Conservation (phyloP, 768 basidiomycete genomes). For the Candolleomyces aberdarensis region DNA sequence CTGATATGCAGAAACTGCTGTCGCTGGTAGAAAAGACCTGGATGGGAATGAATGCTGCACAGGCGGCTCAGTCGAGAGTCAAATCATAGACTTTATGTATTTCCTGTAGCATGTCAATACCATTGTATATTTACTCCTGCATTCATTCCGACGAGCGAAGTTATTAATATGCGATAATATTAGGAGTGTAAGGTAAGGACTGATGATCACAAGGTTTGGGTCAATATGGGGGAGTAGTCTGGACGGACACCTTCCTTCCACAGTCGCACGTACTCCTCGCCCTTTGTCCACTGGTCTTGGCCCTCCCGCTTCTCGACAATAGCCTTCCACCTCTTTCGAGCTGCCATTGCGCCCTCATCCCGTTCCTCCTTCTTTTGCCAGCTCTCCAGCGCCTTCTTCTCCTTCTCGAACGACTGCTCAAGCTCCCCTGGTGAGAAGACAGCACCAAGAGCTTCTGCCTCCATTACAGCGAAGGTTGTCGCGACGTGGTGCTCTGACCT, state of each 20-base stretch:
- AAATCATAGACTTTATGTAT: conserved; percentile 18
- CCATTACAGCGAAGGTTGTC: conserved; percentile 69
- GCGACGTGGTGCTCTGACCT: conserved; percentile 82
- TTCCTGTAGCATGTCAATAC: neutral
- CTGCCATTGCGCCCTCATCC: conserved; percentile 58
- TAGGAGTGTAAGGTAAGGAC: neutral
- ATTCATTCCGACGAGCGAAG: neutral
- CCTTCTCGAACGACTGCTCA: conserved; percentile 56
- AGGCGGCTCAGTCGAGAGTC: conserved; percentile 73
- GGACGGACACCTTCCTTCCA: conserved; percentile 72
- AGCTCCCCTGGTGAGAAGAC: conserved; percentile 59
- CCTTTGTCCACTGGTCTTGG: conserved; percentile 64
- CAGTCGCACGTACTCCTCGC: conserved; percentile 65
- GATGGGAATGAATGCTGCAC: conserved; percentile 92
- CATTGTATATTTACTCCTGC: neutral
- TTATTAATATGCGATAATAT: neutral
- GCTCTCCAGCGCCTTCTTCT: conserved; percentile 58
- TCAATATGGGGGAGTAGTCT: conserved; percentile 57
- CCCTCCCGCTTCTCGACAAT: conserved; percentile 47
- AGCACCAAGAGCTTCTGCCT: conserved; percentile 77
- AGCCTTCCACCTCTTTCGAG: conserved; percentile 77
- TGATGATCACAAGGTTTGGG: conserved; percentile 30
- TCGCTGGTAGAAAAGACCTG: conserved; percentile 97
- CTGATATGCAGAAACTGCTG: conserved; percentile 90
- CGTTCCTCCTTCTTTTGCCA: conserved; percentile 54